Conservation (phyloP, 305 asterid species). For the Fraxinus floribunda region DNA sequence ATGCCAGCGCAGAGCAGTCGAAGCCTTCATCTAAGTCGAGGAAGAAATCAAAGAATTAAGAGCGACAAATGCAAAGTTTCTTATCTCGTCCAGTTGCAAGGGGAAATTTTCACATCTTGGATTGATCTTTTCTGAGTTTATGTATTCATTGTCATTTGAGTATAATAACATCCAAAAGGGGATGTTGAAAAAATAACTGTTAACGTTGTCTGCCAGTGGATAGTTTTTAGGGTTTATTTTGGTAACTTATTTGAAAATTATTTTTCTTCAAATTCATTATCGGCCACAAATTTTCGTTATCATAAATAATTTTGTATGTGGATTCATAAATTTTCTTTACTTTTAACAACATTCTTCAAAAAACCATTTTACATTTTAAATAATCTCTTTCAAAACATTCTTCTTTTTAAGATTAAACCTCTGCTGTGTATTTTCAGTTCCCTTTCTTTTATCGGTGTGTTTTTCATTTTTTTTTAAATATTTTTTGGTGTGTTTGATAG, state of each 20-base stretch:
- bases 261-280: neutral
- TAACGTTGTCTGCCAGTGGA: slow-evolving; percentile 13
- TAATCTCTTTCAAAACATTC: neutral
- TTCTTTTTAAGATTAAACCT: neutral
- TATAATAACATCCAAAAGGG: neutral
- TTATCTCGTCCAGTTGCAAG: too few relatives aligned
- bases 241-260: neutral
- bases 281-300: neutral
- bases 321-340: too few relatives aligned
- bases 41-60: too few relatives aligned
- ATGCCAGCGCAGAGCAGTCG: too few relatives aligned
- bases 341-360: neutral
- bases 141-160: neutral
- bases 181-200: too few relatives aligned
- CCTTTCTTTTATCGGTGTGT: neutral
- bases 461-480: too few relatives aligned
- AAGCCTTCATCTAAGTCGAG: too few relatives aligned
- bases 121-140: too few relatives aligned
- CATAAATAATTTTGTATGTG: neutral
- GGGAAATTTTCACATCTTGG: too few relatives aligned
- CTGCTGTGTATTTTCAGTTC: neutral
- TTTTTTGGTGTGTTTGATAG: neutral
- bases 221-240: neutral
- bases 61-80: too few relatives aligned
- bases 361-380: neutral